A percentile compares a stretch with the other conserved stretches of the same genome.
Conservation (phyloP, 169 alveolate genomes). For the Eimeria praecox region DNA sequence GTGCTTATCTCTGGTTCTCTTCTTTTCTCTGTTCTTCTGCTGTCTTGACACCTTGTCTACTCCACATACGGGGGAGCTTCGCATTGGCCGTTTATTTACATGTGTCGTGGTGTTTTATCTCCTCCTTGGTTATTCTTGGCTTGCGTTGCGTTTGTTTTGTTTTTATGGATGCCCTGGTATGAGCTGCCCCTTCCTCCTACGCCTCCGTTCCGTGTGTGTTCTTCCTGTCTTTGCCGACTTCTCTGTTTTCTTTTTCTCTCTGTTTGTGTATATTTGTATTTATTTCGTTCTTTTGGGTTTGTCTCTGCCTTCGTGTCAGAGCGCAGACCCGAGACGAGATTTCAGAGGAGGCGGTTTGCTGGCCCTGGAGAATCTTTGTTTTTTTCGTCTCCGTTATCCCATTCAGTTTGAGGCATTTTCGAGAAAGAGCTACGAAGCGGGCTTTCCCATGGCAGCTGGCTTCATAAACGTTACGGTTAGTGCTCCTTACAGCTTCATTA, state of each 20-base stretch:
- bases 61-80: too few species aligned
- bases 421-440: conserved; percentile 40
- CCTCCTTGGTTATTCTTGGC: too few species aligned
- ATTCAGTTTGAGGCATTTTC: neutral
- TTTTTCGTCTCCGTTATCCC: neutral
- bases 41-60: too few species aligned
- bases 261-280: neutral
- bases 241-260: neutral
- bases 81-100: too few species aligned
- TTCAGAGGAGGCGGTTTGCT: conserved; percentile 54
- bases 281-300: neutral
- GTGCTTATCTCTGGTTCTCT: too few species aligned
- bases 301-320: conserved; percentile 5
- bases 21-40: too few species aligned
- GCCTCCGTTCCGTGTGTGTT: too few species aligned
- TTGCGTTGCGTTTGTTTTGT: neutral
- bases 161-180: neutral
- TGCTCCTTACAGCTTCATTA: neutral
- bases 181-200: too few species aligned
- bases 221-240: neutral
- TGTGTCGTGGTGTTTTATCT: too few species aligned
- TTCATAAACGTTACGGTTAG: conserved; percentile 42
- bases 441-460: conserved; percentile 63
- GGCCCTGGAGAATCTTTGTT: conserved; percentile 41
- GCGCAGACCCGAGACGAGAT: conserved; percentile 57